Base-by-base conservation (phyloP, 495 filamentous ascomycete genomes). In the Acidomyces sp. region DNA sequence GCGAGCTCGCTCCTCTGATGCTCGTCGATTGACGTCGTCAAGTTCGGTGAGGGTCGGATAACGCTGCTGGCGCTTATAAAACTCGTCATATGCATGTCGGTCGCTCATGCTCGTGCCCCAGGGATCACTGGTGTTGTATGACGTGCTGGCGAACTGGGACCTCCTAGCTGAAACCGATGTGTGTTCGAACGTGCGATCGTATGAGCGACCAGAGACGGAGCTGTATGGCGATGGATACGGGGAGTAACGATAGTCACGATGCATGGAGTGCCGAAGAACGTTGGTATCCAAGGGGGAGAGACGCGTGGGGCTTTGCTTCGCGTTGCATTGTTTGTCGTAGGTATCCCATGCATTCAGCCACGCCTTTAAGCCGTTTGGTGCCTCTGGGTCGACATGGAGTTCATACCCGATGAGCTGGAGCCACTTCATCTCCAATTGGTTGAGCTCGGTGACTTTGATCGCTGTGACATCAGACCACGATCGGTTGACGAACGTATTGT, bases 401-500 rank as follows among this genome's bases (percentile, higher is more conserved):
- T 78, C 73, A 80, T 82, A 96, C 37, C 71, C 67, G 42, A 93
- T 93, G 18, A 77, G 79, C 31, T 69, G 67, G 19, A 99, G 69
- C 90, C 90, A 99, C 54, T 94, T 82, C 51, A 77, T 73, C 64
- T 99, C 90, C 65, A 95, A 69, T 44, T 69, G 69, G 64, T 96
- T 96, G 53, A 99, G 67, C 51, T 95, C 88, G 18, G 67, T 49
- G 17, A 99, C 86, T 16, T 79, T 61, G 45, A 99, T 94, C 41
- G 81, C 84, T 62, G 86, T 96, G 18, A 99, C 90, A 55, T 99
- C 92, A 3, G 92, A 81, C 90, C 90, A 99, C 5, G 92, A 96
- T 39, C 87, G 83, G 64, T 96, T 99, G 68, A 95, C 86, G 62
- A 96, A 99, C 12, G 90, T 99, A 62, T 96, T 96, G 61, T 99